These are phyloP conservation scores for Tylopilus sp. DNA, from an alignment of 768 basidiomycete genomes.

Conservation along the genomic window DNA sequence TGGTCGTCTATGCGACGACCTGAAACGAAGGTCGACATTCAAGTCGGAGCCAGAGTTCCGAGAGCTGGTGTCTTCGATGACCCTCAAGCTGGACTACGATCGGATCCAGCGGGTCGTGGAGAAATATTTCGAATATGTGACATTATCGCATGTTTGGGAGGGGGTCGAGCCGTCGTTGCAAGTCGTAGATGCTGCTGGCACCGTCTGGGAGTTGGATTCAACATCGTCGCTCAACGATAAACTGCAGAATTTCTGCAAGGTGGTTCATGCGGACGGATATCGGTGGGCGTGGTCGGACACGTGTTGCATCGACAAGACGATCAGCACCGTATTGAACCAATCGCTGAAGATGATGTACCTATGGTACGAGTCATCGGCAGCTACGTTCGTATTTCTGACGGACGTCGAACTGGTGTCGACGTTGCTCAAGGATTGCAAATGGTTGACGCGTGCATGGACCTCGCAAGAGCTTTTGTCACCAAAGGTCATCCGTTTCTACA, in stretches of 20 bases:
- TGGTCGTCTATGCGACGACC: neutral
- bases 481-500: slow-evolving; percentile 9
- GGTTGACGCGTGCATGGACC: slow-evolving; percentile 18
- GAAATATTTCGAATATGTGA: neutral
- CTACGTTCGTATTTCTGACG: slow-evolving; percentile 1
- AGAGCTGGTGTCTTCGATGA: neutral
- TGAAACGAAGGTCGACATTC: neutral
- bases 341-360: slow-evolving; percentile 13
- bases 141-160: no score
- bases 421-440: neutral
- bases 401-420: neutral
- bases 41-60: neutral
- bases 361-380: slow-evolving; percentile 10
- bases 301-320: slow-evolving; percentile 12
- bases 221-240: neutral
- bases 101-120: neutral
- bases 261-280: slow-evolving; percentile 2
- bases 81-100: neutral
- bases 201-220: slow-evolving; percentile 4
- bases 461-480: slow-evolving; percentile 16
- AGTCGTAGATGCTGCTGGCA: neutral
- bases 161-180: neutral
- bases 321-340: neutral
- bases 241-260: slow-evolving; percentile 4
- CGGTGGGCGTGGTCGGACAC: slow-evolving; percentile 16